Evolutionary conservation across 768 basidiomycete species (phyloP).

Genomic region (Omphalotus guepiniiformis): DNA sequence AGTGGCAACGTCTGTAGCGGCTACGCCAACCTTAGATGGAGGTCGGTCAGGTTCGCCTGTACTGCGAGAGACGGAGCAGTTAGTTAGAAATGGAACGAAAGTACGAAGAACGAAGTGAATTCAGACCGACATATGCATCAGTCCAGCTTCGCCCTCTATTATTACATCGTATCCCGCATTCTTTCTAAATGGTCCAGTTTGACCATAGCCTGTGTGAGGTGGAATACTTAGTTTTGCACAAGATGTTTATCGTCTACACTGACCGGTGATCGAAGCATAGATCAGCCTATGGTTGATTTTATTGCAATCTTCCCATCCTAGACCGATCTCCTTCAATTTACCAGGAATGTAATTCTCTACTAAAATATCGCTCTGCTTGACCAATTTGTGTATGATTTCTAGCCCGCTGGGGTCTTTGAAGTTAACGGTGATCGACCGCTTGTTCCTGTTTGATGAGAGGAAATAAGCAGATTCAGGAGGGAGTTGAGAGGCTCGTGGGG

Average conservation of each 20-base stretch:
- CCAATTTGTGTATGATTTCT: conserved; percentile 66
- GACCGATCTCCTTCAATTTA: conserved; percentile 78
- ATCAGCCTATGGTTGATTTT: conserved; percentile 77
- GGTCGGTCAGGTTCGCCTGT: conserved; percentile 86
- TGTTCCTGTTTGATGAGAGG: conserved; percentile 83
- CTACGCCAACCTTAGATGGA: conserved; percentile 94
- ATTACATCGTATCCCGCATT: conserved; percentile 87
- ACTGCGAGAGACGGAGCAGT: conserved; percentile 39
- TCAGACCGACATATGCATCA: conserved; percentile 82
- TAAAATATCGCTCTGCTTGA: conserved; percentile 74
- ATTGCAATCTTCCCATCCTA: conserved; percentile 80
- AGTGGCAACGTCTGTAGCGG: conserved; percentile 85
- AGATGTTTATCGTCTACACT: conserved; percentile 13
- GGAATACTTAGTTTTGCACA: background rate
- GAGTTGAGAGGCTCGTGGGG: conserved; percentile 54
- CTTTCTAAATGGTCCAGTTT: conserved; percentile 83
- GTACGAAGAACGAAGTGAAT: conserved; percentile 5
- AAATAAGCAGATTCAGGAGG: conserved; percentile 95
- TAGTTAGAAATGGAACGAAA: conserved; percentile 8
- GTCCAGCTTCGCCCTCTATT: conserved; percentile 85
- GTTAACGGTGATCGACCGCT: conserved; percentile 85
- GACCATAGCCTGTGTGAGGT: conserved; percentile 59
- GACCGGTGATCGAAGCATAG: conserved; percentile 88
- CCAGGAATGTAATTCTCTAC: conserved; percentile 89
- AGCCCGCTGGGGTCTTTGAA: conserved; percentile 78